Base-by-base conservation (phyloP, 129 eudicot species). In the Pulicaria dysenterica region DNA sequence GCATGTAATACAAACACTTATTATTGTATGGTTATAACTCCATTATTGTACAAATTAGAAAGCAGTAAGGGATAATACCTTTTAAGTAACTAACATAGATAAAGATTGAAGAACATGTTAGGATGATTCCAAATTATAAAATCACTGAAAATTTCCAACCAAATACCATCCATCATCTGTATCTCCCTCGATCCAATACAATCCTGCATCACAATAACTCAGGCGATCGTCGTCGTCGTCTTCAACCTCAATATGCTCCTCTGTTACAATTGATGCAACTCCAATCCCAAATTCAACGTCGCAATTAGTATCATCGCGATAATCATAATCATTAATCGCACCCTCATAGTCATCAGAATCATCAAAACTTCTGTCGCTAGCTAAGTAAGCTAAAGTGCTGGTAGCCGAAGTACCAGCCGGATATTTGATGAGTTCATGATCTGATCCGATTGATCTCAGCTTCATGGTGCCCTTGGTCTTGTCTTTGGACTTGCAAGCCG, bases 381-480 rank as follows among this genome's bases (percentile, higher is more conserved):
- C 84, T 74, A 87, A 70, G 56, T 82, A 58, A 17, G 87, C 84
- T 76, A 84, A 53, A 48, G 62, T 44, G 15, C 48, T 69, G 11
- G 81, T 75, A 1, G 84, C 82, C 3, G 84, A 85, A 14, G 34
- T 67, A 49, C 89, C 84, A 17, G 77, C 10, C 7, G 50, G 64
- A 47, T 43, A 73, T 45, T 11, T 50, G 48, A 57, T 10, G 4
- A 66, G 12, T 19, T 73, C 67, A 36, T 53, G 61, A 70, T 58
- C 64, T 16, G 77, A 74, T 46, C 72, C 79, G 11, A 43, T 14
- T 8, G 89, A 77, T 67, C 80, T 67, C 19, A 77, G 6, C 58
- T 86, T 88, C 53, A 73, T 78, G 3, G 87, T 75, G 3, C 92
- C 92, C 73, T 91, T 91, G 45, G 65, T 74, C 79, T 91, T 91